phyloP scores from a whole-genome alignment of 1,139 yeast species.

The Insectozyma bohioensis region DNA sequence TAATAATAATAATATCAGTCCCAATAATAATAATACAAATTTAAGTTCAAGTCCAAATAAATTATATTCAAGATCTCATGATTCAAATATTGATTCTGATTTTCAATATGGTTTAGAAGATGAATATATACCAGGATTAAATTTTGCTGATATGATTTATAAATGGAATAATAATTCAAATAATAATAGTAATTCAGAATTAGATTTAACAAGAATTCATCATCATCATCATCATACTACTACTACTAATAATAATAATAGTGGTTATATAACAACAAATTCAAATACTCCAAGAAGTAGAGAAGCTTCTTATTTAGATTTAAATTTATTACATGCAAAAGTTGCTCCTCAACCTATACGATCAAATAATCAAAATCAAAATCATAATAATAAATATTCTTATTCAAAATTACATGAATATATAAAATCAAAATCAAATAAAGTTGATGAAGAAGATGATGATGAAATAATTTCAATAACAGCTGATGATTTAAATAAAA shows the following conservation, averaged over 20 bases:
- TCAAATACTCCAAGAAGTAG: conserved; percentile 27
- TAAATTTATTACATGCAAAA: conserved; percentile 45
- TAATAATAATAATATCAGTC: background rate
- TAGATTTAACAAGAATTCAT: conserved; percentile 11
- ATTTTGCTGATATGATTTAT: conserved; percentile 45
- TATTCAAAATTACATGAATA: conserved; percentile 28
- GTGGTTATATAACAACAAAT: conserved; percentile 15
- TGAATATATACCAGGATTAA: conserved; percentile 70
- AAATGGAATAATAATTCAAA: conserved; percentile 31
- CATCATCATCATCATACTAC: too few species aligned
- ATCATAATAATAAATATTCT: conserved; percentile 21
- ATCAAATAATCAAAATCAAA: conserved; percentile 8
- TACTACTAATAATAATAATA: conserved; percentile 5
- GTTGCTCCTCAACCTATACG: conserved; percentile 49
- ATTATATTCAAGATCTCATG: conserved; percentile 35
- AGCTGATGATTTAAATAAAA: conserved; percentile 4
- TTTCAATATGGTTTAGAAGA: conserved; percentile 54
- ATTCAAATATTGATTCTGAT: conserved; percentile 19
- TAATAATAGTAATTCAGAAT: conserved; percentile 11
- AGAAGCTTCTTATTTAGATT: conserved; percentile 40
- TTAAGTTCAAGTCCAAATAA: conserved; percentile 1
- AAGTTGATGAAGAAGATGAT: conserved; percentile 3
- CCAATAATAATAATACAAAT: background rate
- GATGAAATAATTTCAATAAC: conserved; percentile 4
- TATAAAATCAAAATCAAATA: conserved; percentile 22